Evolutionary conservation across 164 flowering plant species (phyloP).

Genomic region (Annona cherimola): DNA sequence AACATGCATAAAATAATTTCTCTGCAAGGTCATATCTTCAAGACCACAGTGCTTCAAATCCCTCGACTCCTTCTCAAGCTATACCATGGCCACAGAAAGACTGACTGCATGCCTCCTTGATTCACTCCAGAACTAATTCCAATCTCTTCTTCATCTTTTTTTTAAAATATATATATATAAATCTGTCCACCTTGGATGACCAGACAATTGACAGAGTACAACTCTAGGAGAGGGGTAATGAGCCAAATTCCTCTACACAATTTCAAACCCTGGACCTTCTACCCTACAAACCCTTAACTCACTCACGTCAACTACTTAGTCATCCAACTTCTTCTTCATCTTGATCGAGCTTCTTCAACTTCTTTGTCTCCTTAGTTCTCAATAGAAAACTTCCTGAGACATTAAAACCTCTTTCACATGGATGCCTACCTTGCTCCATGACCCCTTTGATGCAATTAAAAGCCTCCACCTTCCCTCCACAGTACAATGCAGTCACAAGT

Average conservation of each 20-base stretch:
- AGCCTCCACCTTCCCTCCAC: constrained; percentile 51
- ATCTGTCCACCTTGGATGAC: too few relatives aligned
- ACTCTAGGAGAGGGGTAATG: too few relatives aligned
- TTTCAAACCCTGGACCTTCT: too few relatives aligned
- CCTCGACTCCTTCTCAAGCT: not conserved
- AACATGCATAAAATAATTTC: not conserved
- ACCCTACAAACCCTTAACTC: too few relatives aligned
- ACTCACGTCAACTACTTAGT: too few relatives aligned
- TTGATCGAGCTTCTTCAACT: constrained; percentile 33
- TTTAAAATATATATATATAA: too few relatives aligned
- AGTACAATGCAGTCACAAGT: constrained; percentile 58
- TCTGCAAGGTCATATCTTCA: not conserved
- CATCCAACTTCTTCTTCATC: too few relatives aligned
- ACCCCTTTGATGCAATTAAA: constrained; percentile 52
- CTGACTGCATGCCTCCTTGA: constrained; percentile 31
- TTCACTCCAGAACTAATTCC: constrained; percentile 29
- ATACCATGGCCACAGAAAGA: constrained; percentile 2
- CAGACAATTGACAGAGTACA: too few relatives aligned
- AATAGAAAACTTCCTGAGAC: constrained; percentile 43
- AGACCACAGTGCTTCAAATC: not conserved
- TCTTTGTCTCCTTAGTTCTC: constrained; percentile 32
- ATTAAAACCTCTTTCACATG: constrained; percentile 30
- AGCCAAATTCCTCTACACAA: too few relatives aligned
- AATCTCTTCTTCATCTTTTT: constrained; percentile 32
- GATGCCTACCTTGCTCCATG: constrained; percentile 60